These are phyloP conservation scores for Cicer cuneatum DNA, from an alignment of 306 rosid genomes.

Conservation along the genomic window DNA sequence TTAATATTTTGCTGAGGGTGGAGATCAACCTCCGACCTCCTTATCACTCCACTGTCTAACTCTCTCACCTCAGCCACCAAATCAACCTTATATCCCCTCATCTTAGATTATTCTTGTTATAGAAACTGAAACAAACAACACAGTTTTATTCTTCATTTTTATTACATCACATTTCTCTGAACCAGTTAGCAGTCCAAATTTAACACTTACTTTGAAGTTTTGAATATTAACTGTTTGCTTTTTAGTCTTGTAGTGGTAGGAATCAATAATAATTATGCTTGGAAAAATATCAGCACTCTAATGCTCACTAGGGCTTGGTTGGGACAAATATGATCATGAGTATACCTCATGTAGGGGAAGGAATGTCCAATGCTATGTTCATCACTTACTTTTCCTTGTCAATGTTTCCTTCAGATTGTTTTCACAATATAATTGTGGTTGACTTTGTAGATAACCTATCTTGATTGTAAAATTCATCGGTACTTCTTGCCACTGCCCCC, in stretches of 20 bases:
- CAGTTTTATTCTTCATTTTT: conserved; percentile 19
- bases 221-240: conserved; percentile 11
- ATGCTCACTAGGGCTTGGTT: conserved; percentile 22
- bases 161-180: conserved; percentile 28
- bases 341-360: neutral
- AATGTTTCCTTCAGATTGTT: neutral
- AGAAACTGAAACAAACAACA: conserved; percentile 35
- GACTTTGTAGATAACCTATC: conserved; percentile 10
- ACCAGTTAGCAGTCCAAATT: conserved; percentile 4
- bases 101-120: conserved; percentile 35
- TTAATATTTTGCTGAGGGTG: too few species aligned
- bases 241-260: conserved; percentile 16
- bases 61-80: too few species aligned
- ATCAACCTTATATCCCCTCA: neutral
- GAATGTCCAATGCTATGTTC: conserved; percentile 8
- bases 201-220: conserved; percentile 11
- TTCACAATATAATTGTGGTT: neutral
- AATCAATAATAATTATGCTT: neutral
- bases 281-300: neutral
- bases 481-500: conserved; percentile 4
- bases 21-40: too few species aligned
- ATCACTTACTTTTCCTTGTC: conserved; percentile 12
- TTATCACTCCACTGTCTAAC: too few species aligned
- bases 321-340: conserved; percentile 20
- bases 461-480: neutral